Evolutionary conservation across 2,329 filamentous ascomycete genomes (phyloP).

Genomic region (Fusarium drepaniforme): DNA sequence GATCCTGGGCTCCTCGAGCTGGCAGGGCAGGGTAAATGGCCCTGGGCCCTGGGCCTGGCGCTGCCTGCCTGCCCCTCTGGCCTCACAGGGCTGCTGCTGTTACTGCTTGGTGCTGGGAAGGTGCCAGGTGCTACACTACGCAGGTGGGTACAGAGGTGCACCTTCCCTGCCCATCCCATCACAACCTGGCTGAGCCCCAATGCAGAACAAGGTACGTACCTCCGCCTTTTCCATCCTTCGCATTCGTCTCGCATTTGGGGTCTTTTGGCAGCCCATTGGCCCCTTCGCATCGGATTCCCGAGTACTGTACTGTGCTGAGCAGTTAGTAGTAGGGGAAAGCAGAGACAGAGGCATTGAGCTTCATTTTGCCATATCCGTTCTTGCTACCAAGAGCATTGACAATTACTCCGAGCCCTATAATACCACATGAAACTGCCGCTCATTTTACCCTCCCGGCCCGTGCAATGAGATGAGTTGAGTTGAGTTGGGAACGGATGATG

Average conservation of each 20-base stretch:
- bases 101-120: constrained; percentile 1
- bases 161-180: constrained; percentile 12
- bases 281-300: neutral
- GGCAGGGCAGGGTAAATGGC: constrained; percentile 1
- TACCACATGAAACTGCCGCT: constrained; percentile 33
- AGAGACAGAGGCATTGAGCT: neutral
- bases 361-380: neutral
- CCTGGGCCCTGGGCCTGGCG: constrained; percentile 23
- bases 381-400: neutral
- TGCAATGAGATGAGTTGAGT: constrained; percentile 5
- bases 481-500: constrained; percentile 5
- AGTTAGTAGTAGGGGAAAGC: no score
- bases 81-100: constrained; percentile 43
- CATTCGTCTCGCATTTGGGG: constrained; percentile 10
- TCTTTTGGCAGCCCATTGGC: neutral
- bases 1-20: neutral
- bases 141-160: neutral
- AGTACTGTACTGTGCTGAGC: neutral
- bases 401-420: constrained; percentile 13
- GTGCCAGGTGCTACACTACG: neutral
- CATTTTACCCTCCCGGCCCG: constrained; percentile 23
- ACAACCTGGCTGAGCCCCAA: constrained; percentile 29
- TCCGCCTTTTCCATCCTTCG: constrained; percentile 38
- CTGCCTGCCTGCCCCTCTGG: constrained; percentile 21
- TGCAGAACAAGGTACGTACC: constrained; percentile 29